Conservation (phyloP, 768 basidiomycete genomes). For the Lanmaoa pseudosensibilis region DNA sequence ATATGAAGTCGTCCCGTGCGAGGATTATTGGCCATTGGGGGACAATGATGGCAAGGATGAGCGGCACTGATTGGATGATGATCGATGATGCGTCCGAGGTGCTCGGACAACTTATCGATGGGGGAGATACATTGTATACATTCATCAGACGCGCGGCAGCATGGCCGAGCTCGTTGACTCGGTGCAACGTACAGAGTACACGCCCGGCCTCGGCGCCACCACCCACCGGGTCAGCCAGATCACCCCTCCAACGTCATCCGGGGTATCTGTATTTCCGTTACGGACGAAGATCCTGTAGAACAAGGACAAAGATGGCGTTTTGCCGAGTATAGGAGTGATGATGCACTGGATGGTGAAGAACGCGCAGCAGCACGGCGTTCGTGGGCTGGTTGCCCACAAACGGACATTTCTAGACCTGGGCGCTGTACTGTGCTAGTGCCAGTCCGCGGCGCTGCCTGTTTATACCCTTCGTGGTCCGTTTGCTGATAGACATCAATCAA, state of each 20-base stretch:
- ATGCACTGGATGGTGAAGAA: no score
- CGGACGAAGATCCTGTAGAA: neutral
- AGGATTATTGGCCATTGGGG: no score
- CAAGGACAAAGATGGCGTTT: neutral
- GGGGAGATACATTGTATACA: neutral
- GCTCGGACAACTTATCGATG: neutral
- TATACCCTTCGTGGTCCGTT: neutral
- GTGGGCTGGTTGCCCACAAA: neutral
- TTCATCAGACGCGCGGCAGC: neutral
- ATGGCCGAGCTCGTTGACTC: neutral
- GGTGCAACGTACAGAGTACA: neutral
- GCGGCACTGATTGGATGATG: no score
- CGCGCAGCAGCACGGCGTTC: neutral
- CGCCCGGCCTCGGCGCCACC: neutral
- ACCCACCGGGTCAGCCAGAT: no score
- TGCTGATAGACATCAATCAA: neutral
- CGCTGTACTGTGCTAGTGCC: neutral
- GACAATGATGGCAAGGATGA: no score
- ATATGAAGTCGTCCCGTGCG: no score
- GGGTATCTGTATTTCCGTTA: neutral
- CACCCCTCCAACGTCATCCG: neutral
- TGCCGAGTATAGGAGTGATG: no score
- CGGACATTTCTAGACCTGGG: neutral
- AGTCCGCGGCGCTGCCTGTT: neutral
- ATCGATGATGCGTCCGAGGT: neutral